phyloP scores from a whole-genome alignment of 2,329 filamentous ascomycete species.

The Claviceps digitariae region DNA sequence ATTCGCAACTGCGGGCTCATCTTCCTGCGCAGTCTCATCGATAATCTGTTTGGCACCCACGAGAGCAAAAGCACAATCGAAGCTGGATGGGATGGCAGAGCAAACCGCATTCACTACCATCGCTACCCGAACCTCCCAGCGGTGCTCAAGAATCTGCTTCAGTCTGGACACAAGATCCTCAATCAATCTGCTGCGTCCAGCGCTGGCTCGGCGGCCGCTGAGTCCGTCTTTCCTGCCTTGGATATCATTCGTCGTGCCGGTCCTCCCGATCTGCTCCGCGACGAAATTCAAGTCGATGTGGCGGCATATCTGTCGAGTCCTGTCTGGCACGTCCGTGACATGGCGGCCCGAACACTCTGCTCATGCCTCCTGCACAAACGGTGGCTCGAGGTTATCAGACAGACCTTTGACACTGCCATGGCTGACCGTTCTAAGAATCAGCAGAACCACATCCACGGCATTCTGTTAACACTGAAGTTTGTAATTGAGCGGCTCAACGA shows the following conservation, averaged over 20 bases:
- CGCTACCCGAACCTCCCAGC: conserved; percentile 52
- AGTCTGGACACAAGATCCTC: conserved; percentile 33
- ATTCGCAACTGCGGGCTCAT: conserved; percentile 89
- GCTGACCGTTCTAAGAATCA: conserved; percentile 14
- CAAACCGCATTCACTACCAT: conserved; percentile 53
- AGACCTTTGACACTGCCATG: conserved; percentile 21
- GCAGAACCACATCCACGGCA: conserved; percentile 45
- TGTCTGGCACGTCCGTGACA: conserved; percentile 71
- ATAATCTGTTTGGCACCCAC: conserved; percentile 61
- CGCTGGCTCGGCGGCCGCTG: conserved; percentile 25
- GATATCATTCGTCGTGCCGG: conserved; percentile 64
- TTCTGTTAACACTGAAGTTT: conserved; percentile 41
- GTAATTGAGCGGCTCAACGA: conserved; percentile 40
- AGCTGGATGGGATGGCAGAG: conserved; percentile 49
- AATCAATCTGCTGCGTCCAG: conserved; percentile 18
- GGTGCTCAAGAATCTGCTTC: conserved; percentile 50
- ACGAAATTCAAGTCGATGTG: conserved; percentile 44
- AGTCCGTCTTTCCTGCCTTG: conserved; percentile 71
- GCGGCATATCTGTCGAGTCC: conserved; percentile 50
- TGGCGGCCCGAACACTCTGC: conserved; percentile 60
- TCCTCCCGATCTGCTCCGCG: conserved; percentile 43
- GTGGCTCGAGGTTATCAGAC: conserved; percentile 30
- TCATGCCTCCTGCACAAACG: conserved; percentile 42
- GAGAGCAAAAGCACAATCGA: conserved; percentile 53
- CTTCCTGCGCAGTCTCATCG: conserved; percentile 74